Base-by-base conservation (phyloP, 148 eudicot species). In the Rheum nobile region DNA sequence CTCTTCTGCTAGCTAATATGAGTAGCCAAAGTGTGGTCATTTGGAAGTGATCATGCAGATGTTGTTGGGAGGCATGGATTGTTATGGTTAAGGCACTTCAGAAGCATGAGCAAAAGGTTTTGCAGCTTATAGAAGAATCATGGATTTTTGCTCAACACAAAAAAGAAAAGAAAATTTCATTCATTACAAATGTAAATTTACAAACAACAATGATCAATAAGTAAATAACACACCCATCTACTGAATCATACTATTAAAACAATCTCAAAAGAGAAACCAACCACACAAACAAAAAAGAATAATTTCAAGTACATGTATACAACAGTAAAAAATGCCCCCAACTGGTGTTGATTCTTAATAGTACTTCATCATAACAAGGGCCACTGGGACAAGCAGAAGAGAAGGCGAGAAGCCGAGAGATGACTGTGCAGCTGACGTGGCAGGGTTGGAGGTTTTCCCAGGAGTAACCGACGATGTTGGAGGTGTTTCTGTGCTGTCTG, bases 331-430 rank as follows among this genome's bases (percentile, higher is more conserved):
- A 47, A 14, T 14, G 16, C 2, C 2, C 52, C 21, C n/a, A 42
- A 42, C 46, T 50, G 8, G 16, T 14, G 22, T 19, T 3, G 8
- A 54, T 8, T 54, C 13, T 9, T 65, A 65, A 17, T 31, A 31
- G 70, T 65, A 65, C 21, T 65, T 31, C 21, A 65, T 31, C 70
- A 65, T 65, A 65, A 16, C 39, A 65, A 71, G 50, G 73, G 73
- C 47, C 16, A 71, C 28, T 6, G 50, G 73, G 13, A 71, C 47
- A 22, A 71, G 31, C 6, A 71, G 73, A 39, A 71, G 48, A 21
- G 73, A 71, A 38, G 50, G 73, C 48, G 48, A 41, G 9, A 71
- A 13, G 16, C 2, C n/a, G 29, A 38, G 48, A 39, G 50, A 24
- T 6, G 48, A 0, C n/a, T 26, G 46, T 21, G 50, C 50, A 43